phyloP scores from a whole-genome alignment of 148 eudicot genomes.

The Persicaria tinctoria region DNA sequence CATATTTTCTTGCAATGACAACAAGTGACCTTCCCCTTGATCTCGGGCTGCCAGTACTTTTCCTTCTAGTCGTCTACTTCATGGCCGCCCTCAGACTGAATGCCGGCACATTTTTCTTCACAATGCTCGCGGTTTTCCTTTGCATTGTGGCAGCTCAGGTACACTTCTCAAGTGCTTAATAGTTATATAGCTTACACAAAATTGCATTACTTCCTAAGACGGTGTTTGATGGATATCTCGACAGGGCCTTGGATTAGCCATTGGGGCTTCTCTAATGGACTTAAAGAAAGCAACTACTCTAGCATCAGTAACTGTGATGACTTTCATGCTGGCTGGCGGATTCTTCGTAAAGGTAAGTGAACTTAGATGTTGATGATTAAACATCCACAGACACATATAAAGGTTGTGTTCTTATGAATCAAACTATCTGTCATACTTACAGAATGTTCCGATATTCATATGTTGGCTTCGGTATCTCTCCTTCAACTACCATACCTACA shows the following conservation, averaged over 20 bases:
- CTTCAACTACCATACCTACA: constrained; percentile 90
- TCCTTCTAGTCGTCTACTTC: constrained; percentile 77
- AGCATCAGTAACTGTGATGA: constrained; percentile 79
- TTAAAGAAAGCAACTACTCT: constrained; percentile 74
- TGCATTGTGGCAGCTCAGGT: constrained; percentile 65
- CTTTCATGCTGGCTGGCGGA: constrained; percentile 91
- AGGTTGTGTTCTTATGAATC: neutral
- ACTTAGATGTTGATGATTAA: neutral
- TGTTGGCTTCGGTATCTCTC: constrained; percentile 79
- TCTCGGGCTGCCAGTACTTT: constrained; percentile 69
- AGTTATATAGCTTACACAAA: neutral
- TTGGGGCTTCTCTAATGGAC: constrained; percentile 75
- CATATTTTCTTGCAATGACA: constrained; percentile 82
- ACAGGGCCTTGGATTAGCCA: constrained; percentile 80
- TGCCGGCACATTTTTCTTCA: constrained; percentile 56
- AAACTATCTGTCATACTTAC: constrained; percentile 15
- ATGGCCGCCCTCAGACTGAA: constrained; percentile 79
- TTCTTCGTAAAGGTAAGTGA: constrained; percentile 53
- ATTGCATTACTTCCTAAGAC: neutral
- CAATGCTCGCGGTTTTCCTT: constrained; percentile 63
- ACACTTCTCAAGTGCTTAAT: neutral
- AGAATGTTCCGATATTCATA: constrained; percentile 76
- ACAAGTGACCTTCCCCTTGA: constrained; percentile 94
- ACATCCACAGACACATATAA: neutral
- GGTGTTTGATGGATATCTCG: neutral